phyloP scores from a whole-genome alignment of 208 protist species.

The Trypanosoma platydactyli region DNA sequence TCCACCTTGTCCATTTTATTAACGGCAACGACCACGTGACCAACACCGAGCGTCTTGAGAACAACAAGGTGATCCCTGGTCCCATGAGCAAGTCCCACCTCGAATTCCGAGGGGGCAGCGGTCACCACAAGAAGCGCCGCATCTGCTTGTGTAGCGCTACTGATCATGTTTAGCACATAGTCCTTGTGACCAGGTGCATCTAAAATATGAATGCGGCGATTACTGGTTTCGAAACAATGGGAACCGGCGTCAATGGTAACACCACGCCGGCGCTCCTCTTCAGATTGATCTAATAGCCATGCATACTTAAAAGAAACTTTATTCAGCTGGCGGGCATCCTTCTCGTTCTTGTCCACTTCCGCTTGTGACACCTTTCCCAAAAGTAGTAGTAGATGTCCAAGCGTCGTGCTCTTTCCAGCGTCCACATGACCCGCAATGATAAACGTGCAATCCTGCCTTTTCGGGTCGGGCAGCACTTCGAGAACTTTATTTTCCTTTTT shows the following conservation, averaged over 20 bases:
- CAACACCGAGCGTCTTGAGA: constrained; percentile 97
- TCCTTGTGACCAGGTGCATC: constrained; percentile 96
- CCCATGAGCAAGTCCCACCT: constrained; percentile 97
- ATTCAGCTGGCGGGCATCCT: constrained; percentile 67
- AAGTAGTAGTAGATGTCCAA: constrained; percentile 84
- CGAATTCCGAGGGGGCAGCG: constrained; percentile 96
- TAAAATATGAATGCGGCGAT: constrained; percentile 81
- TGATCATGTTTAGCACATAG: constrained; percentile 98
- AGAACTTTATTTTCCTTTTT: neutral
- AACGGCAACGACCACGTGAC: constrained; percentile 95
- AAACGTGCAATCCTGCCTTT: constrained; percentile 80
- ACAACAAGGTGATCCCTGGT: constrained; percentile 97
- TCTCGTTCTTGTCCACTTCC: constrained; percentile 90
- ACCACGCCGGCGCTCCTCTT: constrained; percentile 94
- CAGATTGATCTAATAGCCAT: constrained; percentile 95
- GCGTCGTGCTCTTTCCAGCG: constrained; percentile 84
- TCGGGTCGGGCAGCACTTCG: constrained; percentile 23
- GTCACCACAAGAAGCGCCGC: constrained; percentile 98
- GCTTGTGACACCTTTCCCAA: constrained; percentile 61
- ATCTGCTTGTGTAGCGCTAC: constrained; percentile 97
- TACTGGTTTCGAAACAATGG: constrained; percentile 91
- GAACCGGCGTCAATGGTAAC: constrained; percentile 95
- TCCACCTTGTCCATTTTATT: constrained; percentile 99
- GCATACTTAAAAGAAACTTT: constrained; percentile 96
- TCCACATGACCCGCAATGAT: constrained; percentile 88